Conservation (phyloP, 2,329 filamentous ascomycete species). For the Trichothecium sympodiale region DNA sequence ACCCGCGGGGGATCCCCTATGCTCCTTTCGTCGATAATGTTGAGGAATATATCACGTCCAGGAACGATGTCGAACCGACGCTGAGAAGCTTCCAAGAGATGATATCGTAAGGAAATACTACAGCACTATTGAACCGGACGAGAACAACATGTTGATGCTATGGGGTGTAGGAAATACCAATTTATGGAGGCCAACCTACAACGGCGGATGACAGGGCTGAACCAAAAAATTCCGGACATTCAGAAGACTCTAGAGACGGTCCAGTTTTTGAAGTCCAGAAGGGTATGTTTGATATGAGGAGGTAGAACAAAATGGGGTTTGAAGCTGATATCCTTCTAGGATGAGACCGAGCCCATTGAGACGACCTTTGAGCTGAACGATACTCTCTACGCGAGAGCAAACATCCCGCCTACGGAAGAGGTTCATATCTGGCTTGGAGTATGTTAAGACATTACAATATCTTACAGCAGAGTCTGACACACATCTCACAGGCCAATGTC, state of each 20-base stretch:
- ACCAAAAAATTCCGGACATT: constrained; percentile 95
- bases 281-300: constrained; percentile 32
- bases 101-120: constrained; percentile 57
- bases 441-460: constrained; percentile 18
- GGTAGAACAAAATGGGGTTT: background rate
- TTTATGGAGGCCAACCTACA: constrained; percentile 98
- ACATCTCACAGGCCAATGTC: constrained; percentile 62
- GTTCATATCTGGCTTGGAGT: constrained; percentile 96
- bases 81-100: constrained; percentile 83
- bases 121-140: constrained; percentile 5
- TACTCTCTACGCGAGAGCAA: constrained; percentile 83
- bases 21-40: constrained; percentile 82
- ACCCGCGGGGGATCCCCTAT: constrained; percentile 72
- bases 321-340: constrained; percentile 19
- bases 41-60: constrained; percentile 73
- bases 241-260: constrained; percentile 92
- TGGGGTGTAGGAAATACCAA: constrained; percentile 75
- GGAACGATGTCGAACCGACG: constrained; percentile 69
- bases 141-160: background rate
- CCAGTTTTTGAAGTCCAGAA: constrained; percentile 66
- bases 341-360: constrained; percentile 60
- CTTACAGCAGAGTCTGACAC: constrained; percentile 11
- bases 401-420: constrained; percentile 72
- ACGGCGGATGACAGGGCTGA: constrained; percentile 66
- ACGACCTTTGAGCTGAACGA: constrained; percentile 96